These are phyloP conservation scores for Penicillium verhagenii DNA, from an alignment of 495 filamentous ascomycete species.

Conservation along the genomic window DNA sequence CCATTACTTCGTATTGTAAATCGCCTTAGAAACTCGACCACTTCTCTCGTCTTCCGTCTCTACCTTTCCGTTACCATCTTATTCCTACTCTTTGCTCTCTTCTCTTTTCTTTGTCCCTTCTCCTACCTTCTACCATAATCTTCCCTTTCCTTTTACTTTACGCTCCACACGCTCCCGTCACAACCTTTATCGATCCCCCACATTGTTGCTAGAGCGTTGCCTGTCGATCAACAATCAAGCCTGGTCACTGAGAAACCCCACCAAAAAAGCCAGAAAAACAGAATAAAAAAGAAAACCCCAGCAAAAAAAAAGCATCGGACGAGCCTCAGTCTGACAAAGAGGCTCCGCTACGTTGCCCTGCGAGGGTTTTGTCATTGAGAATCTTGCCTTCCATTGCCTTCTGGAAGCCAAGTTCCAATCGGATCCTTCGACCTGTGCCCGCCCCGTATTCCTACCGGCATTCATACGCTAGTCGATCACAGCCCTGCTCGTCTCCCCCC, in stretches of 20 bases:
- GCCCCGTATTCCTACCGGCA: slow-evolving; percentile 5
- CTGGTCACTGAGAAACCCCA: too few species aligned
- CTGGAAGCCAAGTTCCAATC: slow-evolving; percentile 21
- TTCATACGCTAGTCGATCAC: slow-evolving; percentile 23
- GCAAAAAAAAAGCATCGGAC: neutral
- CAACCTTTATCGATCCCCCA: neutral
- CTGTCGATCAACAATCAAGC: neutral
- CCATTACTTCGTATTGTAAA: too few species aligned
- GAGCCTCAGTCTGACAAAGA: neutral
- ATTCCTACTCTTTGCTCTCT: too few species aligned
- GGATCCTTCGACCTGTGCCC: slow-evolving; percentile 8
- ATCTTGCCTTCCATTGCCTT: slow-evolving; percentile 17
- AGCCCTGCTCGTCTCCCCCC: slow-evolving; percentile 18
- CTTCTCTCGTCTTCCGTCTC: too few species aligned
- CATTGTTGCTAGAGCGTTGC: neutral
- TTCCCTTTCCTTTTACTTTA: neutral
- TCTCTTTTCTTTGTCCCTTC: too few species aligned
- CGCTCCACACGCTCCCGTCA: neutral
- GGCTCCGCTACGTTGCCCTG: neutral
- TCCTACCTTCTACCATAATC: neutral
- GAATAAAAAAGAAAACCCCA: neutral
- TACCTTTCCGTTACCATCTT: too few species aligned
- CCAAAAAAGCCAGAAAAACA: neutral
- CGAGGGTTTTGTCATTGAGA: neutral
- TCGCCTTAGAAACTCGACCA: too few species aligned